Conservation (phyloP, 1,284 basidiomycete species). For the Ceratobasidium sp. region DNA sequence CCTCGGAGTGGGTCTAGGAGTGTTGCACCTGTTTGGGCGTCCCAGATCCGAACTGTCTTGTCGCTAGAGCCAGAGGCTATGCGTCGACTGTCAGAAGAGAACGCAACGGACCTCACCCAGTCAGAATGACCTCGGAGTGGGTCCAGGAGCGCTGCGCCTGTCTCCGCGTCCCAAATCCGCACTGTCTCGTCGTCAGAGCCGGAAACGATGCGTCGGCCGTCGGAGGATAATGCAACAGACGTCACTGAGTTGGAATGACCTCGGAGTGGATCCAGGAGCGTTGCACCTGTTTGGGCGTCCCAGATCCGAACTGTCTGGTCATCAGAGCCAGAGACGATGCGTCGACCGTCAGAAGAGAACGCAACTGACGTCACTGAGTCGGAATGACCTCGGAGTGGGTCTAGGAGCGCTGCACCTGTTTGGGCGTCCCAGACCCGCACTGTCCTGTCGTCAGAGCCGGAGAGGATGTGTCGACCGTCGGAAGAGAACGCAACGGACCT, state of each 20-base stretch:
- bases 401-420: constrained; percentile 27
- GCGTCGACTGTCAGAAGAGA: too few relatives aligned
- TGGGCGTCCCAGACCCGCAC: too few relatives aligned
- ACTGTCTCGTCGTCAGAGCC: too few relatives aligned
- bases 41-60: too few relatives aligned
- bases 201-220: background rate
- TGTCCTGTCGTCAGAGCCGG: too few relatives aligned
- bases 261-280: background rate
- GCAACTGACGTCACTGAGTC: constrained; percentile 14
- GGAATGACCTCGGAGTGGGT: constrained; percentile 6
- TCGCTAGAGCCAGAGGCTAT: too few relatives aligned
- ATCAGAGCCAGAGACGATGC: constrained; percentile 24
- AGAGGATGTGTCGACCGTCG: too few relatives aligned
- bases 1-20: background rate
- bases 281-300: background rate
- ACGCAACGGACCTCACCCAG: background rate
- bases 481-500: too few relatives aligned
- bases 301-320: constrained; percentile 31
- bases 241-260: constrained; percentile 22
- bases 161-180: constrained; percentile 6
- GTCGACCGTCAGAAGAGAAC: constrained; percentile 26
- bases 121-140: background rate
- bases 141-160: background rate
- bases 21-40: too few relatives aligned
- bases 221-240: background rate